Base-by-base conservation (phyloP, 306 rosid genomes). In the Spatholobus suberectus region DNA sequence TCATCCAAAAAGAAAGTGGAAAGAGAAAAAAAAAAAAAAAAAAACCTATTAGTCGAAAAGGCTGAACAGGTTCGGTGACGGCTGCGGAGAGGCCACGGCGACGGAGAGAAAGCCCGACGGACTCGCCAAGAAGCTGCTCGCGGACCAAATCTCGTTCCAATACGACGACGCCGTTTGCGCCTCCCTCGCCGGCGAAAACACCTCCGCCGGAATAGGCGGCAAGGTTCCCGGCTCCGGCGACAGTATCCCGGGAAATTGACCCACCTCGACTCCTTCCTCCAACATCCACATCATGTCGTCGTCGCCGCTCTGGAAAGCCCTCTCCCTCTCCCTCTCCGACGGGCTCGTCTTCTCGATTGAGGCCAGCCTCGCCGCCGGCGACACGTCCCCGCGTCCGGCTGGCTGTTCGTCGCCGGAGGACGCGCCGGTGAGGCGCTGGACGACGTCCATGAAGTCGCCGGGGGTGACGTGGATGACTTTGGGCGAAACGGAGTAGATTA, bases 391-490 rank as follows among this genome's bases (percentile, higher is more conserved):
- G n/a, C 76, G 44, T 51, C 74, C 70, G 34, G 82, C 37, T 1
- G 82, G 8, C 1, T 68, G 69, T 5, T 37, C 75, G 0, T 84
- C 70, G 4, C 54, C 55, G 26, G 88, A 24, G 2, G 86, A 20
- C 0, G 38, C 63, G 0, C 98, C 98, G 35, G 98, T 93, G 75
- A 94, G 98, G 58, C 94, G 93, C 82, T 92, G 97, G 35, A 90
- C 95, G 4, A 93, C 5, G 87, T 91, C 84, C 93, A 77, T 92
- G 91, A 94, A 94, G 38, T 94, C 77, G 29, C 23, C 55, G 70
- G 63, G 89, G 0, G 67, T 26, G 75, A 87, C 75, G 67, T 90
- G 90, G 86, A 91, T 82, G 47, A 85, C 87, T 75, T 76, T 89
- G 1, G 95, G 97, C 37, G 94, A 85, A 1, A 87, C 84, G 10